Conservation (phyloP, 1,139 yeast genomes). For the Taiozyma onychis region DNA sequence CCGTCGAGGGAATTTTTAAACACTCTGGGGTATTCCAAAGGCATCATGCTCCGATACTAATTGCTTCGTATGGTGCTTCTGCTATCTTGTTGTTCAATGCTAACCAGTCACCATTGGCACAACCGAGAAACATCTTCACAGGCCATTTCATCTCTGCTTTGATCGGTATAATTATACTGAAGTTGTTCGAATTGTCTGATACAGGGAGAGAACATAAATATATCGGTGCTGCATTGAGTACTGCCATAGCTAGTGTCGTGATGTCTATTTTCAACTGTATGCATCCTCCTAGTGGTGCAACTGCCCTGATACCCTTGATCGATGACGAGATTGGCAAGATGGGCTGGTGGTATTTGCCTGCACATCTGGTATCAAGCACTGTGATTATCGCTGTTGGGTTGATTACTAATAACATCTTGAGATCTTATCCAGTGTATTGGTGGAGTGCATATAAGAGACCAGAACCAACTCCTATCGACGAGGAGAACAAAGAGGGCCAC, state of each 20-base stretch:
- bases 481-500: constrained; percentile 3
- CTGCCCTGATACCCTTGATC: constrained; percentile 54
- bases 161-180: constrained; percentile 50
- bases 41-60: constrained; percentile 46
- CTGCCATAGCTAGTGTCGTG: constrained; percentile 47
- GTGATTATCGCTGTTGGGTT: constrained; percentile 49
- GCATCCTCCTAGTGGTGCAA: constrained; percentile 76
- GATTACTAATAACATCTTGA: constrained; percentile 48
- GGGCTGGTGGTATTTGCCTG: constrained; percentile 69
- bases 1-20: constrained; percentile 46
- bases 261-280: constrained; percentile 57
- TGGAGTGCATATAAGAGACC: constrained; percentile 40
- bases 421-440: constrained; percentile 60
- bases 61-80: constrained; percentile 64
- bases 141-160: constrained; percentile 54
- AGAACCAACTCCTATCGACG: background rate
- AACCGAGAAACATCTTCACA: constrained; percentile 53
- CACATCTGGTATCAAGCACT: constrained; percentile 46
- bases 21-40: constrained; percentile 38
- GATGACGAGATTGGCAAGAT: constrained; percentile 41
- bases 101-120: constrained; percentile 54
- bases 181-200: constrained; percentile 42
- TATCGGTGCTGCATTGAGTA: constrained; percentile 58
- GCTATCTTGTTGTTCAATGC: constrained; percentile 60
- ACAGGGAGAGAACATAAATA: constrained; percentile 44